Conservation (phyloP, 306 rosid species). For the Prosopis cineraria region DNA sequence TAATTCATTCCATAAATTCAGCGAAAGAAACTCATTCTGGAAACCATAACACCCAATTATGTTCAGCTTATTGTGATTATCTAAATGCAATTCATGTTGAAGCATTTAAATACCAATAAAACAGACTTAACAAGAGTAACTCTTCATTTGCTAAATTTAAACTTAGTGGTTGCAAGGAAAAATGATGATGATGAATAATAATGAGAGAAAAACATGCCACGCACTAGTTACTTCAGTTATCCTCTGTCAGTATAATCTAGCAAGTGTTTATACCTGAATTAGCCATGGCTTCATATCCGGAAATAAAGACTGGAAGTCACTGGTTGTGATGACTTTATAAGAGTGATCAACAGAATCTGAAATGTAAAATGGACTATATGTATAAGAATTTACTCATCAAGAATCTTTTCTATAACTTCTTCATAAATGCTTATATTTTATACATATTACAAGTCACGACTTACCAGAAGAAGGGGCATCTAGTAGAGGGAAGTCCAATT, state of each 20-base stretch:
- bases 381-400: conserved; percentile 1
- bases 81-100: background rate
- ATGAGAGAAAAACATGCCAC: background rate
- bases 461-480: conserved; percentile 58
- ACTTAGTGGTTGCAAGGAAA: background rate
- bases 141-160: conserved; percentile 9
- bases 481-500: conserved; percentile 62
- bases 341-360: conserved; percentile 57
- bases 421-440: background rate
- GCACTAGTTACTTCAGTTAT: conserved; percentile 2
- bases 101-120: background rate
- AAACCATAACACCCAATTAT: background rate
- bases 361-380: conserved; percentile 26
- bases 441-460: conserved; percentile 37
- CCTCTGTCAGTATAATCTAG: conserved; percentile 23
- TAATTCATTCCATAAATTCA: background rate
- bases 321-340: conserved; percentile 49
- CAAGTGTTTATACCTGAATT: conserved; percentile 55
- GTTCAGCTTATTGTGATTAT: conserved; percentile 7
- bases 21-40: conserved; percentile 16
- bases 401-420: background rate
- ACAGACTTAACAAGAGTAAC: background rate
- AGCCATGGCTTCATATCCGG: conserved; percentile 59
- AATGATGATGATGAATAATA: background rate
- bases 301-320: conserved; percentile 60